Evolutionary conservation across 2,329 filamentous ascomycete genomes (phyloP).

Genomic region (Cephalotrichum gorgonifer): DNA sequence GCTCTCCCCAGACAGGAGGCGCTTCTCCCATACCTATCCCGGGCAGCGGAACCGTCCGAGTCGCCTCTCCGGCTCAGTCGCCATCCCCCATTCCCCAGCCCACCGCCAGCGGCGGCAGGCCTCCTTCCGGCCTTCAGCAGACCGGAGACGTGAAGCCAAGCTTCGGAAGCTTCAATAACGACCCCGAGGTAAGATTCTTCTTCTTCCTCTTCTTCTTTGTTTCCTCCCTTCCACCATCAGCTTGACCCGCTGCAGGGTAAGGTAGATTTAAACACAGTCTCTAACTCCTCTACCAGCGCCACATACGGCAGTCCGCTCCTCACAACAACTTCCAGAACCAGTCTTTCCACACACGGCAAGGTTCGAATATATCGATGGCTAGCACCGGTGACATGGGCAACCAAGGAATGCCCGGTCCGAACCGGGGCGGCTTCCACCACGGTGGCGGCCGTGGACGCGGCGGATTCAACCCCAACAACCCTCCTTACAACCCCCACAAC

Average conservation of each 20-base stretch:
- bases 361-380: conserved; percentile 69
- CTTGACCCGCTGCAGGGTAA: too few species aligned
- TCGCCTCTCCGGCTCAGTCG: conserved; percentile 76
- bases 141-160: conserved; percentile 50
- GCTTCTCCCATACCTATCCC: conserved; percentile 54
- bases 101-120: conserved; percentile 72
- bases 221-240: too few species aligned
- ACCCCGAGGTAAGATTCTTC: conserved; percentile 61
- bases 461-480: conserved; percentile 36
- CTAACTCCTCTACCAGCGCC: conserved; percentile 35
- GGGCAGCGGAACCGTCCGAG: conserved; percentile 45
- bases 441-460: conserved; percentile 39
- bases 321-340: conserved; percentile 54
- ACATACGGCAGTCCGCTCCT: conserved; percentile 57
- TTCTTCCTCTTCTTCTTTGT: conserved; percentile 5
- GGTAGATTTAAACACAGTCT: conserved; percentile 9
- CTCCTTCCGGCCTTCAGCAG: conserved; percentile 67
- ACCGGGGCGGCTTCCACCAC: conserved; percentile 43
- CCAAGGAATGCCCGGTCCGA: conserved; percentile 38
- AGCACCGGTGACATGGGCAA: conserved; percentile 14
- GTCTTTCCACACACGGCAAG: conserved; percentile 69
- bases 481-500: conserved; percentile 29
- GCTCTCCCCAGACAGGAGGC: conserved; percentile 48
- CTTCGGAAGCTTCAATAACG: conserved; percentile 75
- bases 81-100: conserved; percentile 91